phyloP scores from a whole-genome alignment of 2,329 filamentous ascomycete species.

The Colletotrichum sp. region DNA sequence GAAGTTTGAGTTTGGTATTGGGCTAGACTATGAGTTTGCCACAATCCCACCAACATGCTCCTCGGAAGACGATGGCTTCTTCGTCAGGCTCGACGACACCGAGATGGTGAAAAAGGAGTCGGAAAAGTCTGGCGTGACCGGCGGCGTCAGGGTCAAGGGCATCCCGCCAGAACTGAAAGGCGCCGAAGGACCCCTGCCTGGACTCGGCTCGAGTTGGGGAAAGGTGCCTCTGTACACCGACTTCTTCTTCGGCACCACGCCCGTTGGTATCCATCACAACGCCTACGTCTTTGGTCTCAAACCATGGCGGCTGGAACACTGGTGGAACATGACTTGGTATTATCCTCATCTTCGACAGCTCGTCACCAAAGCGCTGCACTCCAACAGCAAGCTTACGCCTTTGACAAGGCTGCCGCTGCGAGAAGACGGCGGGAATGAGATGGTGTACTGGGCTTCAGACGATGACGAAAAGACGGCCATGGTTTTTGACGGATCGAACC shows the following conservation, averaged over 20 bases:
- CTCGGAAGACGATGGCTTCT: conserved; percentile 39
- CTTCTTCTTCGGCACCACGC: conserved; percentile 39
- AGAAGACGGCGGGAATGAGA: background rate
- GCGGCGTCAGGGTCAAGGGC: conserved; percentile 29
- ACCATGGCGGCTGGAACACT: conserved; percentile 32
- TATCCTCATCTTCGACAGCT: conserved; percentile 34
- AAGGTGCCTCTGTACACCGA: conserved; percentile 38
- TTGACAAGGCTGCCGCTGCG: conserved; percentile 23
- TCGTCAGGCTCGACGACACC: conserved; percentile 32
- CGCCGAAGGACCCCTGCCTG: conserved; percentile 20
- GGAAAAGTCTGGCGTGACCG: conserved; percentile 33
- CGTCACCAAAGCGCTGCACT: conserved; percentile 28
- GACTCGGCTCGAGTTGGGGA: conserved; percentile 28
- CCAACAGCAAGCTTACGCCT: conserved; percentile 16
- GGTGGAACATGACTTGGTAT: conserved; percentile 43
- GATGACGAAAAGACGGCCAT: conserved; percentile 2
- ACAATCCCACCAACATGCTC: conserved; percentile 41
- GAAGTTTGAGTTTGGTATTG: conserved; percentile 42
- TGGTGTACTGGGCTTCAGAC: conserved; percentile 29
- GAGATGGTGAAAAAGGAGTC: conserved; percentile 27
- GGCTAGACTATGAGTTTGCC: conserved; percentile 41
- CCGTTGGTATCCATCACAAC: conserved; percentile 42
- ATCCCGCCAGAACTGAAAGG: conserved; percentile 31
- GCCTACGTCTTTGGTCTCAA: conserved; percentile 37
- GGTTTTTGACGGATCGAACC: conserved; percentile 27